Conservation (phyloP, 2,329 filamentous ascomycete genomes). For the Xylaria sp. region DNA sequence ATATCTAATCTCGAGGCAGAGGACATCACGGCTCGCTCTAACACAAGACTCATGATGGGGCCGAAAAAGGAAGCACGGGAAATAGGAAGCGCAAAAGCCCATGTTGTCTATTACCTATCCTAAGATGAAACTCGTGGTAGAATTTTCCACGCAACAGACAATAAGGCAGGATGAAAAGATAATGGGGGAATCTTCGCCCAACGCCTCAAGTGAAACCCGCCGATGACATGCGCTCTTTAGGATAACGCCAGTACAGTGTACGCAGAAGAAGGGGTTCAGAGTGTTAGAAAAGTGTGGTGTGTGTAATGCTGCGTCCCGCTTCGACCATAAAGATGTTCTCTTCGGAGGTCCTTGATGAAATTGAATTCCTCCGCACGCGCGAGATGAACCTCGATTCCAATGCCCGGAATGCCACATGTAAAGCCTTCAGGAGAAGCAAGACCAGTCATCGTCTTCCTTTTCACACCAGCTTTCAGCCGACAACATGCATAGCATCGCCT, state of each 20-base stretch:
- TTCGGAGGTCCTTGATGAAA: too few species aligned
- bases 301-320: neutral
- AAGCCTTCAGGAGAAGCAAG: neutral
- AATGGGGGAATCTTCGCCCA: constrained; percentile 32
- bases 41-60: neutral
- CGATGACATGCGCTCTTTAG: constrained; percentile 24
- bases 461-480: constrained; percentile 27
- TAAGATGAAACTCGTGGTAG: neutral
- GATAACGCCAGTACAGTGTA: constrained; percentile 31
- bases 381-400: too few species aligned
- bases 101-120: constrained; percentile 18
- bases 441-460: neutral
- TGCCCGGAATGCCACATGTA: neutral
- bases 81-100: neutral
- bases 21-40: neutral
- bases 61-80: neutral
- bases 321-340: too few species aligned
- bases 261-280: neutral
- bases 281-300: neutral
- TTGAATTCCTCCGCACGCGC: too few species aligned
- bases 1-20: neutral
- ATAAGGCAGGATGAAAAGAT: constrained; percentile 1
- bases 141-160: neutral
- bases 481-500: constrained; percentile 39
- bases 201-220: constrained; percentile 30